Conservation (phyloP, 345 rosid genomes). For the Tarenaya hassleriana region DNA sequence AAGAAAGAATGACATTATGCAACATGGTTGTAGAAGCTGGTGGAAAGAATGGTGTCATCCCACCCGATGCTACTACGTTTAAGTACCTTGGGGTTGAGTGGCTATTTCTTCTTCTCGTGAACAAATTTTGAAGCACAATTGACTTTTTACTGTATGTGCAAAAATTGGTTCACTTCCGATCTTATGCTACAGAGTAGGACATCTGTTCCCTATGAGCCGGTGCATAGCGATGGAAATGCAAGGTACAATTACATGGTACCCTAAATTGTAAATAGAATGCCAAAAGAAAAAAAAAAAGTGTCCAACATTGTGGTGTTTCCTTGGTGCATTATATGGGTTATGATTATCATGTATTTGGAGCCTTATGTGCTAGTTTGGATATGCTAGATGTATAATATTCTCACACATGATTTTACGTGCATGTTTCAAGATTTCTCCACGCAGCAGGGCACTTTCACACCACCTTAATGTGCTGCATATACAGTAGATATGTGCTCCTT, state of each 20-base stretch:
- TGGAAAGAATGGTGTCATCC: slow-evolving; percentile 93
- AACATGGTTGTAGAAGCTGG: slow-evolving; percentile 99
- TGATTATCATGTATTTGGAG: no score
- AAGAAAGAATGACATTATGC: slow-evolving; percentile 96
- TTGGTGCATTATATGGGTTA: no score
- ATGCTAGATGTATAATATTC: no score
- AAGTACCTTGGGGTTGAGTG: slow-evolving; percentile 79
- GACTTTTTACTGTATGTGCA: background rate
- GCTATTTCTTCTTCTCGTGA: background rate
- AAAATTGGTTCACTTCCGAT: slow-evolving; percentile 9
- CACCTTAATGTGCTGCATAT: no score
- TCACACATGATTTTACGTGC: no score
- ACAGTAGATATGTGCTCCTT: no score
- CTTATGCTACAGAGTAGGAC: slow-evolving; percentile 65
- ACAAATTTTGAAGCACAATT: background rate
- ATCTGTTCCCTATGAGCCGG: slow-evolving; percentile 73
- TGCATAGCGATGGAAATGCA: slow-evolving; percentile 82
- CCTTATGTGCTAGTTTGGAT: no score
- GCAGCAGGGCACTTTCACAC: no score
- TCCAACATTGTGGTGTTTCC: no score
- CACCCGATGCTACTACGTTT: slow-evolving; percentile 85
- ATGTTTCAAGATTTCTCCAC: no score
- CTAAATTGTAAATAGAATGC: background rate
- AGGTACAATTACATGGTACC: slow-evolving; percentile 40
- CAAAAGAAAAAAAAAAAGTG: no score